Percentiles rank a stretch among this genome's conserved stretches.
phyloP scores from a whole-genome alignment of 495 filamentous ascomycete species.

The Neurospora cerealis region DNA sequence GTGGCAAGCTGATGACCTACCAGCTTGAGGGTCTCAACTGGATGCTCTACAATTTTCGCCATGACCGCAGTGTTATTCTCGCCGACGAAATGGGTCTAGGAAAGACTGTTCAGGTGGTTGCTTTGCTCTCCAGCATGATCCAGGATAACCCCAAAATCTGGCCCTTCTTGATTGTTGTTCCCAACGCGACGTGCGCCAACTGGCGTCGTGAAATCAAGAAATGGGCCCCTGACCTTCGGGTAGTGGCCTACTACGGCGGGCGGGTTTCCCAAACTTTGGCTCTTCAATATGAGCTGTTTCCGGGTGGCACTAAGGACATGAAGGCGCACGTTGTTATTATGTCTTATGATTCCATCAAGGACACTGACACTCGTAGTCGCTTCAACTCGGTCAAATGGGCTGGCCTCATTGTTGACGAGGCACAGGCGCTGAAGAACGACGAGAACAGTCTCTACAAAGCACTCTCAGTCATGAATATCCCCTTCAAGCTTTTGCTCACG shows the following conservation, averaged over 20 bases:
- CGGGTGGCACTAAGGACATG: constrained; percentile 41
- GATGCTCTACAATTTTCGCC: constrained; percentile 86
- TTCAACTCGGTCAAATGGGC: constrained; percentile 70
- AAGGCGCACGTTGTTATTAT: constrained; percentile 88
- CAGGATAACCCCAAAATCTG: constrained; percentile 66
- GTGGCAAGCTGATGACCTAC: constrained; percentile 85
- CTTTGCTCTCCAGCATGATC: constrained; percentile 66
- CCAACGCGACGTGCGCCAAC: constrained; percentile 90
- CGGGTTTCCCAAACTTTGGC: constrained; percentile 58
- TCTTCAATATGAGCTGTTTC: constrained; percentile 74
- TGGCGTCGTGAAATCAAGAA: constrained; percentile 95
- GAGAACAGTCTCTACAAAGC: constrained; percentile 69
- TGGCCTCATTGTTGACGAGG: constrained; percentile 89
- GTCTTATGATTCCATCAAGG: constrained; percentile 79
- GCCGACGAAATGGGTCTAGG: constrained; percentile 99
- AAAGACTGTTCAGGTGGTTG: constrained; percentile 94
- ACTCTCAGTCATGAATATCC: constrained; percentile 58
- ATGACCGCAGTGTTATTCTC: constrained; percentile 77
- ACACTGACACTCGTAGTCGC: constrained; percentile 49
- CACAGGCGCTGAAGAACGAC: constrained; percentile 92
- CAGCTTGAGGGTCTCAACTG: constrained; percentile 93
- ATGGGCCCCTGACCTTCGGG: constrained; percentile 79
- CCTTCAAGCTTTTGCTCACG: constrained; percentile 77
- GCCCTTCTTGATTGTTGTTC: constrained; percentile 89
- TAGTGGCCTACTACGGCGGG: constrained; percentile 84